Conservation (phyloP, 352 stramenopile species). For the Phytophthora tentaculata region DNA sequence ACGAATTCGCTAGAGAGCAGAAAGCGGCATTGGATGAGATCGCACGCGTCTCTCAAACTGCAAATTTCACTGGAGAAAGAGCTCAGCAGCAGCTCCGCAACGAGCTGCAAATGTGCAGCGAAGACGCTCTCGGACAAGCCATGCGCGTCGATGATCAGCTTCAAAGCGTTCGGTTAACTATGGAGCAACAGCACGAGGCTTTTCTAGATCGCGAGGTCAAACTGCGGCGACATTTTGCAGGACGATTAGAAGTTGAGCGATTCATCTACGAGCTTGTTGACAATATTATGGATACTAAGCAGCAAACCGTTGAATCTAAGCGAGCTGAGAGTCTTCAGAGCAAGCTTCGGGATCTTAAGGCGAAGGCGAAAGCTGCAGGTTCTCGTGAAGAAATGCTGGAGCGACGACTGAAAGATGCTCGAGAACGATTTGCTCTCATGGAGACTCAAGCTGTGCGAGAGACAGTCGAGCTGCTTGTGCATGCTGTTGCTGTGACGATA, state of each 20-base stretch:
- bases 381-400: slow-evolving; percentile 46
- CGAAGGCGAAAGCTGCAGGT: slow-evolving; percentile 29
- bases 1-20: slow-evolving; percentile 41
- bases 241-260: slow-evolving; percentile 23
- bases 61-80: slow-evolving; percentile 5
- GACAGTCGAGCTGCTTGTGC: slow-evolving; percentile 48
- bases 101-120: slow-evolving; percentile 47
- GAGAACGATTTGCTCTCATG: slow-evolving; percentile 38
- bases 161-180: slow-evolving; percentile 10
- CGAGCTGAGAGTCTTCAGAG: slow-evolving; percentile 22
- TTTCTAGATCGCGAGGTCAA: slow-evolving; percentile 26
- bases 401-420: slow-evolving; percentile 31
- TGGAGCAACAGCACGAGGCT: slow-evolving; percentile 22
- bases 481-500: slow-evolving; percentile 45
- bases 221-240: slow-evolving; percentile 17
- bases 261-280: slow-evolving; percentile 53
- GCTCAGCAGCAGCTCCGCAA: slow-evolving; percentile 33
- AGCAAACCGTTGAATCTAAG: slow-evolving; percentile 32
- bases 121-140: slow-evolving; percentile 43
- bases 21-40: slow-evolving; percentile 32
- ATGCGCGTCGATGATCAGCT: slow-evolving; percentile 25
- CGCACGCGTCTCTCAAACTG: slow-evolving; percentile 17
- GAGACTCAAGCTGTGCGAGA: slow-evolving; percentile 50
- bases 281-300: slow-evolving; percentile 50
- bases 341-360: slow-evolving; percentile 46